Evolutionary conservation across 2,329 filamentous ascomycete genomes (phyloP), one percentile per base, ranked within the genome.

Genomic region (Paraphoma chrysanthemicola): DNA sequence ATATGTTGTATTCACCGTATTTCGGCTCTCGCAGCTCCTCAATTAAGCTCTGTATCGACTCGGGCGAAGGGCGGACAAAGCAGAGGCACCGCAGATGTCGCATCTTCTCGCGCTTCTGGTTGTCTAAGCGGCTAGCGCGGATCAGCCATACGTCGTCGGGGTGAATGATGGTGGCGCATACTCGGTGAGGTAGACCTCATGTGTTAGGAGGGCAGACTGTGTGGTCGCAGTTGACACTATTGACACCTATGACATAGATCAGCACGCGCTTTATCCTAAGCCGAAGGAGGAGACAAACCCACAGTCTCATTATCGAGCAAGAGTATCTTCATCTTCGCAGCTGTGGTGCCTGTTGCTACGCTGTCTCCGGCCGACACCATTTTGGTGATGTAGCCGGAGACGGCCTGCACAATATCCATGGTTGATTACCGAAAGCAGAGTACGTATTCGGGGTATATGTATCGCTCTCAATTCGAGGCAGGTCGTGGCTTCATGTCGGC

Each of bases 111-210:
- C 95, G 87, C 61, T 88, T 88, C 56, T 86, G 82, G 68, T 97
- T 98, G 75, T 98, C 95, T 54, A 99, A 82, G 57, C 95, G 92
- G 78, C 81, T 83, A 47, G 39, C 42, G 43, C 10, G 5, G 30
- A 57, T 77, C 60, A 77, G 67, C 51, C 39, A 62, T 46, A 48
- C 39, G 44, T 31, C 44, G 39, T 43, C 29, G 56, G 54, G 38
- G 12, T 47, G 48, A 39, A 43, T 43, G 39, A 36, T 7, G 57
- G 57, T 44, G 53, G 60, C 48, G 16, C 33, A 55, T 78, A 83
- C 81, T 99, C 95, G 71, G 96, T 97, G 59, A 99, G 91, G 79
- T 97, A 99, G 66, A 99, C 91, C 80, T 98, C 94, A 80, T 99
- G 93, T 73, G 92, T 97, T 61, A 99, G 88, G 17, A 99, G 87